A percentile compares a stretch with the other conserved stretches of the same genome.
Evolutionary conservation across 345 rosid genomes (phyloP).

Genomic region (Kernera saxatilis): DNA sequence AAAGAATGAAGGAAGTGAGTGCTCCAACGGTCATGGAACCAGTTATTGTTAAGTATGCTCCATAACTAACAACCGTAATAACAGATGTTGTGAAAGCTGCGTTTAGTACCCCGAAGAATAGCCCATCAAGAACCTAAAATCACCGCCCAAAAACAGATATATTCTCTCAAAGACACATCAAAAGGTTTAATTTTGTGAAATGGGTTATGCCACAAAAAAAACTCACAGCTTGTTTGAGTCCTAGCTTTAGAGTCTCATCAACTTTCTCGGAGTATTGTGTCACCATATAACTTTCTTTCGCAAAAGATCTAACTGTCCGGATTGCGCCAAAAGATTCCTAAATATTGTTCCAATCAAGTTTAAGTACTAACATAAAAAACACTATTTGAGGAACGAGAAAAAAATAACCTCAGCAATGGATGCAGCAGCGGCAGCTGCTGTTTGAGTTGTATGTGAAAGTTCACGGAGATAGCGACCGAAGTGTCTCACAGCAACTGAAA

Average conservation of each 20-base stretch:
- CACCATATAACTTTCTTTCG: constrained; percentile 66
- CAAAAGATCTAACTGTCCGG: constrained; percentile 92
- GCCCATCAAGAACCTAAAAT: constrained; percentile 52
- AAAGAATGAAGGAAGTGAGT: constrained; percentile 94
- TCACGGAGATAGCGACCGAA: constrained; percentile 86
- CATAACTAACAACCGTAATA: constrained; percentile 72
- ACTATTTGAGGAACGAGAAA: no score
- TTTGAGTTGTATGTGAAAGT: constrained; percentile 87
- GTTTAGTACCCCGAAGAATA: constrained; percentile 80
- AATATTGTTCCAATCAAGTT: no score
- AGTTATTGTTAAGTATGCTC: constrained; percentile 77
- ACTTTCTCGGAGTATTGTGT: constrained; percentile 78
- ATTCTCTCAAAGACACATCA: constrained; percentile 34
- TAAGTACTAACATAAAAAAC: no score
- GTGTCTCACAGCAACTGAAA: constrained; percentile 62
- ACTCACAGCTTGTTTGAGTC: constrained; percentile 87
- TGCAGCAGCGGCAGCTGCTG: constrained; percentile 94
- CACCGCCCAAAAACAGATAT: neutral
- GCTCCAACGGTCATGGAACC: constrained; percentile 85
- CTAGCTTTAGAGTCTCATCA: constrained; percentile 76
- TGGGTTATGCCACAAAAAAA: neutral
- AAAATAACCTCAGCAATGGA: constrained; percentile 99
- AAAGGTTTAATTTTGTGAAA: neutral
- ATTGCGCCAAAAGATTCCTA: constrained; percentile 98
- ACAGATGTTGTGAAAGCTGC: constrained; percentile 85